Conservation (phyloP, 1,284 basidiomycete genomes). For the Porodaedalea pini region DNA sequence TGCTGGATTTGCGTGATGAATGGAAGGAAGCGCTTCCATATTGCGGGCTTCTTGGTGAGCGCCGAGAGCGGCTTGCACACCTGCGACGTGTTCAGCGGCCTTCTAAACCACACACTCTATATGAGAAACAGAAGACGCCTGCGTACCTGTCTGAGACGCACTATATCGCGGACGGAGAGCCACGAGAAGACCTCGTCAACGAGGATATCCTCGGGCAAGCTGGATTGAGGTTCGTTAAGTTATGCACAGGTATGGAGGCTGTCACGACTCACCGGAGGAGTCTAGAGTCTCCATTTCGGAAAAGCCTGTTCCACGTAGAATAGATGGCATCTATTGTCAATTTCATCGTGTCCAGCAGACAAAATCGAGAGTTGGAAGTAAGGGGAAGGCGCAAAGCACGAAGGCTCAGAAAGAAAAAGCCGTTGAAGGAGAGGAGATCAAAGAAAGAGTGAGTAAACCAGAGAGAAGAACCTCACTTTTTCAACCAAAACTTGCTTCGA, state of each 20-base stretch:
- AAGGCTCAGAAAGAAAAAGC: not conserved
- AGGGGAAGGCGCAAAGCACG: not conserved
- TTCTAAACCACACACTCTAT: not conserved
- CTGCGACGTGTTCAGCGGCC: slow-evolving; percentile 30
- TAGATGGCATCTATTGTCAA: not conserved
- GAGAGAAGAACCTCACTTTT: not conserved
- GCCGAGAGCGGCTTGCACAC: slow-evolving; percentile 52
- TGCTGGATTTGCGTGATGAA: slow-evolving; percentile 38
- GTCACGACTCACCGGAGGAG: not conserved
- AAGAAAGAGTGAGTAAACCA: not conserved
- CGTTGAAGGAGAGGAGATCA: not conserved
- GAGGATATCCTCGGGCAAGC: slow-evolving; percentile 18
- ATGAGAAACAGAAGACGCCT: not conserved
- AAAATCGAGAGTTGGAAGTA: not conserved
- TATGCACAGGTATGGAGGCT: not conserved
- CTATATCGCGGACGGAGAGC: slow-evolving; percentile 16
- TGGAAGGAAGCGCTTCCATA: slow-evolving; percentile 66
- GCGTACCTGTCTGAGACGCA: slow-evolving; percentile 13
- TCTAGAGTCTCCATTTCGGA: not conserved
- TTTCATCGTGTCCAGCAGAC: slow-evolving; percentile 2
- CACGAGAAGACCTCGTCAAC: slow-evolving; percentile 15
- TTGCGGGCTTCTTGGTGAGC: slow-evolving; percentile 59
- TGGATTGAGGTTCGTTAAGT: not conserved
- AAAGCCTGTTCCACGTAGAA: slow-evolving; percentile 11
- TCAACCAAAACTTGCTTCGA: not conserved